Conservation (phyloP, 2,329 filamentous ascomycete species). For the Diaporthe nobilis region DNA sequence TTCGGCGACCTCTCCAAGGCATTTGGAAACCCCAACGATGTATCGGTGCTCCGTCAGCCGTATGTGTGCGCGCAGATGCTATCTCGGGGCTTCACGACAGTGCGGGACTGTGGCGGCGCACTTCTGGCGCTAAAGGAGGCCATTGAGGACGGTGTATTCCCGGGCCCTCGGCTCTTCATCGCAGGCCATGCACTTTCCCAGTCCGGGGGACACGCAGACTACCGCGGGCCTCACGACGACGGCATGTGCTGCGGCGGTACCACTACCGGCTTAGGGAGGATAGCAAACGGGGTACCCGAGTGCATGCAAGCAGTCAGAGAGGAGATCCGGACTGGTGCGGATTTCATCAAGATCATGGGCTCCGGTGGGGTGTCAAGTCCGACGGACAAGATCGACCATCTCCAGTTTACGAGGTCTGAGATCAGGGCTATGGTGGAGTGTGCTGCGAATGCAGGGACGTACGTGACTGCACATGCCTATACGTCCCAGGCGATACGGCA, state of each 20-base stretch:
- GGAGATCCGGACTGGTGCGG: slow-evolving; percentile 63
- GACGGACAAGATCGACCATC: slow-evolving; percentile 63
- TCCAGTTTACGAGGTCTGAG: slow-evolving; percentile 68
- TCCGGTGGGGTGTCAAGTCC: slow-evolving; percentile 66
- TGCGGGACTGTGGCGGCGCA: slow-evolving; percentile 68
- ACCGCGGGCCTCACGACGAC: slow-evolving; percentile 57
- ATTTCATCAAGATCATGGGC: slow-evolving; percentile 72
- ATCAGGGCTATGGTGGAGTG: slow-evolving; percentile 64
- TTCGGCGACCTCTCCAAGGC: slow-evolving; percentile 43
- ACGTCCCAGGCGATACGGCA: slow-evolving; percentile 64
- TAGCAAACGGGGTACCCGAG: slow-evolving; percentile 65
- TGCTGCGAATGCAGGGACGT: slow-evolving; percentile 61
- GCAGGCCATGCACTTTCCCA: slow-evolving; percentile 64
- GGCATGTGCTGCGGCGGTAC: slow-evolving; percentile 61
- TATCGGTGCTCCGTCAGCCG: slow-evolving; percentile 56
- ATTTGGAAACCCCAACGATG: slow-evolving; percentile 46
- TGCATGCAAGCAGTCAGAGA: slow-evolving; percentile 65
- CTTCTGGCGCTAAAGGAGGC: slow-evolving; percentile 63
- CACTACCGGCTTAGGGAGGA: slow-evolving; percentile 53
- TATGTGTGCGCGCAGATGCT: slow-evolving; percentile 63
- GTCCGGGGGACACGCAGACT: slow-evolving; percentile 67
- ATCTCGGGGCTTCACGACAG: slow-evolving; percentile 65
- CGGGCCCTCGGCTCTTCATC: slow-evolving; percentile 66
- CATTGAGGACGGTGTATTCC: slow-evolving; percentile 62
- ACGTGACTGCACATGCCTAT: slow-evolving; percentile 69